A percentile compares a stretch with the other conserved stretches of the same genome.
Evolutionary conservation across 73 alveolate genomes (phyloP).

Genomic region (Paramecium tetraurelia): DNA sequence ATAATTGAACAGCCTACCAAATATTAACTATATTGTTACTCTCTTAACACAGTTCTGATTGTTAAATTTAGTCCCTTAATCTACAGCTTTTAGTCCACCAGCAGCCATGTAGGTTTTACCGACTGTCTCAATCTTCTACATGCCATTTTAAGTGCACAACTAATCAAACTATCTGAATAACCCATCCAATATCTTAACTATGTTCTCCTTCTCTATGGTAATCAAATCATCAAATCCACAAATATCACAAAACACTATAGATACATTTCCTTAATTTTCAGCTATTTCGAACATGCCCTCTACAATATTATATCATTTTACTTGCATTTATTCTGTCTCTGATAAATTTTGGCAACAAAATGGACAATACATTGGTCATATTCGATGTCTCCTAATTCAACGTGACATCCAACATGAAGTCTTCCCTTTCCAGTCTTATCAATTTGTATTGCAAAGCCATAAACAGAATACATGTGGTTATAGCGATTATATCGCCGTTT

Average conservation of each 20-base stretch:
- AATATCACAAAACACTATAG: slow-evolving; percentile 61
- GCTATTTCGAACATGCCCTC: slow-evolving; percentile 42
- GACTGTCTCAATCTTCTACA: slow-evolving; percentile 83
- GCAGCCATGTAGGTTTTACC: slow-evolving; percentile 91
- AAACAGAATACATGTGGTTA: background rate
- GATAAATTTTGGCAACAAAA: slow-evolving; percentile 60
- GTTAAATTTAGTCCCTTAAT: slow-evolving; percentile 31
- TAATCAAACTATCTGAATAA: slow-evolving; percentile 59
- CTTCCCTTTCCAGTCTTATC: slow-evolving; percentile 13
- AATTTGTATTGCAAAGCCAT: background rate
- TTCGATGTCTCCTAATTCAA: slow-evolving; percentile 34
- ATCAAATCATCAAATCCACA: slow-evolving; percentile 64
- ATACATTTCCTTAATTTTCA: slow-evolving; percentile 59
- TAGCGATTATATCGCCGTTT: background rate
- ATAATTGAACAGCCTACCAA: background rate
- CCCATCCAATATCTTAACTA: slow-evolving; percentile 40
- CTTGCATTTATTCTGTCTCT: slow-evolving; percentile 59
- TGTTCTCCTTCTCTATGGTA: slow-evolving; percentile 22
- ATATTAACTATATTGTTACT: background rate
- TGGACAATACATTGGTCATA: slow-evolving; percentile 41
- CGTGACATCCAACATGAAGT: background rate
- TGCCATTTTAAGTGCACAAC: slow-evolving; percentile 55
- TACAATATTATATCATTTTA: background rate
- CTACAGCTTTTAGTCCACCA: slow-evolving; percentile 81
- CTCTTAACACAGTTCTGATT: slow-evolving; percentile 36